Evolutionary conservation across 768 basidiomycete species (phyloP).

Genomic region (Russula brevipes): DNA sequence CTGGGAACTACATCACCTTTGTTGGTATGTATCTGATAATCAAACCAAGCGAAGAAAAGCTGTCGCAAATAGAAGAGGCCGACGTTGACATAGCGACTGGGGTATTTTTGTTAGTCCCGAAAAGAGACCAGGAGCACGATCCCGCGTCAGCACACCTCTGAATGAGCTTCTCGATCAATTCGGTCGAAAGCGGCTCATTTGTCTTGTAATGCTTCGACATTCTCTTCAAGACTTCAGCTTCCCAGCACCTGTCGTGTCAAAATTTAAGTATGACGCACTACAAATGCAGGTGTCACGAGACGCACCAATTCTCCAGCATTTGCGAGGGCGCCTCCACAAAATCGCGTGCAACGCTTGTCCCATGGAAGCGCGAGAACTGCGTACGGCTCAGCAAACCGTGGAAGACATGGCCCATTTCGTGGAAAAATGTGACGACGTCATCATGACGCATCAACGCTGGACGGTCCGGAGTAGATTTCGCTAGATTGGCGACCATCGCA

Average conservation of each 20-base stretch:
- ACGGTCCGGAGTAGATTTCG: constrained; percentile 74
- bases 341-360: constrained; percentile 72
- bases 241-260: constrained; percentile 58
- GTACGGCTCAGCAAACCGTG: constrained; percentile 60
- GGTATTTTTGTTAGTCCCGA: neutral
- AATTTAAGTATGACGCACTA: neutral
- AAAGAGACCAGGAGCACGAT: neutral
- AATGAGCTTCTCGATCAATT: constrained; percentile 74
- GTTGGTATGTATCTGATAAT: constrained; percentile 69
- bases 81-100: constrained; percentile 62
- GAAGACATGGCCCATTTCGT: constrained; percentile 68
- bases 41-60: constrained; percentile 78
- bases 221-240: constrained; percentile 63
- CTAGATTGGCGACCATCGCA: constrained; percentile 89
- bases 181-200: constrained; percentile 60
- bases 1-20: constrained; percentile 40
- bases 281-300: neutral
- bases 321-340: constrained; percentile 89
- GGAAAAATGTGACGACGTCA: constrained; percentile 88
- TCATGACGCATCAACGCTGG: constrained; percentile 85
- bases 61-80: constrained; percentile 80
- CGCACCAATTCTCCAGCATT: constrained; percentile 86
- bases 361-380: constrained; percentile 73
- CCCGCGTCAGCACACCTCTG: constrained; percentile 48
- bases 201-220: constrained; percentile 83